Percentiles rank a stretch among this genome's conserved stretches.
Evolutionary conservation across 768 basidiomycete species (phyloP).

Genomic region (Kwoniella dejecticola): DNA sequence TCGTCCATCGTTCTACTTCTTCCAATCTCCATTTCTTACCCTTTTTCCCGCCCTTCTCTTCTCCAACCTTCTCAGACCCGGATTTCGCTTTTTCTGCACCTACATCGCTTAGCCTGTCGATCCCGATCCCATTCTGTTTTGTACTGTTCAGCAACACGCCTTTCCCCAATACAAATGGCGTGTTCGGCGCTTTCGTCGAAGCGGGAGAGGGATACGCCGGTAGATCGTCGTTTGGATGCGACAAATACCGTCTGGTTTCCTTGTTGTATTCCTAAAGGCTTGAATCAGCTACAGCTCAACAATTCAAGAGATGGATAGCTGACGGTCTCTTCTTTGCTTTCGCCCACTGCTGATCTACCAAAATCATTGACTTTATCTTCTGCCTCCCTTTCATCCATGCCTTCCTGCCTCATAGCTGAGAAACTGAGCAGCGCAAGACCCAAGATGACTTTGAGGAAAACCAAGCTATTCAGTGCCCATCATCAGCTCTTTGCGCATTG

Average conservation of each 20-base stretch:
- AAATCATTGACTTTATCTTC: slow-evolving; percentile 82
- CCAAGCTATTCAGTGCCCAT: slow-evolving; percentile 61
- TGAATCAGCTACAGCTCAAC: not conserved
- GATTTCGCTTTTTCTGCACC: slow-evolving; percentile 9
- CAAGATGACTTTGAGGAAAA: slow-evolving; percentile 88
- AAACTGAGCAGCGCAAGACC: slow-evolving; percentile 85
- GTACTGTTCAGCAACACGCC: not conserved
- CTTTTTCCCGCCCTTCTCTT: slow-evolving; percentile 54
- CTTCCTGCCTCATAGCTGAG: slow-evolving; percentile 70
- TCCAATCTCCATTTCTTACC: slow-evolving; percentile 73
- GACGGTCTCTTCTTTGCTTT: slow-evolving; percentile 81
- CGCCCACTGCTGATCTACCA: slow-evolving; percentile 87
- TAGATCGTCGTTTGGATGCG: slow-evolving; percentile 71
- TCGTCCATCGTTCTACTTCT: slow-evolving; percentile 89
- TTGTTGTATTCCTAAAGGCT: slow-evolving; percentile 71
- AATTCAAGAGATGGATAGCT: slow-evolving; percentile 33
- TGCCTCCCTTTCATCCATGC: slow-evolving; percentile 72
- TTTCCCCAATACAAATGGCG: not conserved
- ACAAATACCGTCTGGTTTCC: slow-evolving; percentile 71
- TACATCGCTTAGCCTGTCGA: slow-evolving; percentile 25
- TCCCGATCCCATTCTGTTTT: not conserved
- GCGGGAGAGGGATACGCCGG: slow-evolving; percentile 46
- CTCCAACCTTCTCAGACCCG: slow-evolving; percentile 16
- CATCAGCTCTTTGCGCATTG: not conserved
- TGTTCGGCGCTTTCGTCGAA: slow-evolving; percentile 3